Base-by-base conservation (phyloP, 2,329 filamentous ascomycete species). In the Chaetomium sp. region DNA sequence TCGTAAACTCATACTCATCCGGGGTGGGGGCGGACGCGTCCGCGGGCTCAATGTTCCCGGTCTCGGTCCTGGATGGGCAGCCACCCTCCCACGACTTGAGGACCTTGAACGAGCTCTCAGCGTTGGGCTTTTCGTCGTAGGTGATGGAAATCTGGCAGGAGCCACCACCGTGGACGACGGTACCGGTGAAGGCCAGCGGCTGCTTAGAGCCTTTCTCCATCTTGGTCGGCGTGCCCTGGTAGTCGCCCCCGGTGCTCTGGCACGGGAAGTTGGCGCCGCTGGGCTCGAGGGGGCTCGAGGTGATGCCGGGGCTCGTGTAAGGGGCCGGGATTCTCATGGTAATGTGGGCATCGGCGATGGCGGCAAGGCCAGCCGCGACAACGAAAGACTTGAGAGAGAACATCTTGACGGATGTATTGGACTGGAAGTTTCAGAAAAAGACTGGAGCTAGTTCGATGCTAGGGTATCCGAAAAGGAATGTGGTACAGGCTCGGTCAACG, bases 131-230 rank as follows among this genome's bases (percentile, higher is more conserved):
- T 12, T 82, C 80, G 70, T 97, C 94, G 21, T 90, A 92, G 0
- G 93, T 95, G 71, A 99, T 80, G 9, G 89, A 90, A 64, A 98
- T 79, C 72, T 99, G 95, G 80, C 95, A 98, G 0, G 92, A 96
- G 0, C 95, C 95, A 61, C 95, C 95, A 21, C 93, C 93, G 71
- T 99, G 95, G 0, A 89, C 87, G 2, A 93, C 93, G 57, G 82
- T 80, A 42, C 93, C 93, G 0, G 78, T 78, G 76, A 97, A 91
- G 0, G 78, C 76, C 1, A 97, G 81, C 0, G 79, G 75, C 71
- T 90, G 85, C 0, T 76, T 68, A 6, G 85, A 83, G 4, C 92
- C 92, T 16, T 90, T 82, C 0, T 82, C 79, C 76, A 90, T 91
- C 0, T 80, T 74, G 70, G 91, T 92, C 72, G 77, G 78, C 1